A percentile compares a stretch with the other conserved stretches of the same genome.
phyloP scores from a whole-genome alignment of 176 grass and related monocot genomes.

The Bolboschoenus planiculmis region DNA sequence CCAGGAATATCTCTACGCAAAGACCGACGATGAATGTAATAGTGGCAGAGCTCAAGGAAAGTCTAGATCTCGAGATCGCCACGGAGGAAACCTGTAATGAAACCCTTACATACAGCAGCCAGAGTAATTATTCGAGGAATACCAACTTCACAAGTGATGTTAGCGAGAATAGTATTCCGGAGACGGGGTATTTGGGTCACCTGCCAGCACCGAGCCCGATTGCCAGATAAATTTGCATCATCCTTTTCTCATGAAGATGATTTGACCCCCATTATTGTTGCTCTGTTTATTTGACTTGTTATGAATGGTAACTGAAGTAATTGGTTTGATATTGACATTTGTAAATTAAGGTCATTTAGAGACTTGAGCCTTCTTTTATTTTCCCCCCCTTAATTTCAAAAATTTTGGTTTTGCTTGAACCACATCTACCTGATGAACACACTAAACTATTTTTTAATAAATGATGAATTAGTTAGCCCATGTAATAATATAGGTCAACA shows the following conservation, averaged over 20 bases:
- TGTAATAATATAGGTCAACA: no score
- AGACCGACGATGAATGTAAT: constrained; percentile 42
- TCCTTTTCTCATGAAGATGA: no score
- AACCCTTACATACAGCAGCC: not conserved
- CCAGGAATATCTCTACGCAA: not conserved
- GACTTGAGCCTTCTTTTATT: not conserved
- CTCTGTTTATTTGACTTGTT: not conserved
- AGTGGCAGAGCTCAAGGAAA: constrained; percentile 45
- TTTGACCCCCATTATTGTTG: not conserved
- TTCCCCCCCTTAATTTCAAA: not conserved
- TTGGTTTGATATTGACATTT: not conserved
- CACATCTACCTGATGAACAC: no score
- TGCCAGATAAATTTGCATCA: not conserved
- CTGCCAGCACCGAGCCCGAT: not conserved
- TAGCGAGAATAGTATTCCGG: not conserved
- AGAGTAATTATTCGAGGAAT: not conserved
- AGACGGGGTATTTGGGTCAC: not conserved
- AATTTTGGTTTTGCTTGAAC: not conserved
- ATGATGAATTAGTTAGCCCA: no score
- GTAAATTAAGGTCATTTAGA: not conserved
- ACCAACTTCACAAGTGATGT: constrained; percentile 12
- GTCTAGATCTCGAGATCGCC: constrained; percentile 29
- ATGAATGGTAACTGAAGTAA: not conserved
- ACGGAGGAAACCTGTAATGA: not conserved
- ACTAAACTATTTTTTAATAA: no score